These are phyloP conservation scores for Populus tremula DNA, from an alignment of 345 rosid species.

Conservation along the genomic window DNA sequence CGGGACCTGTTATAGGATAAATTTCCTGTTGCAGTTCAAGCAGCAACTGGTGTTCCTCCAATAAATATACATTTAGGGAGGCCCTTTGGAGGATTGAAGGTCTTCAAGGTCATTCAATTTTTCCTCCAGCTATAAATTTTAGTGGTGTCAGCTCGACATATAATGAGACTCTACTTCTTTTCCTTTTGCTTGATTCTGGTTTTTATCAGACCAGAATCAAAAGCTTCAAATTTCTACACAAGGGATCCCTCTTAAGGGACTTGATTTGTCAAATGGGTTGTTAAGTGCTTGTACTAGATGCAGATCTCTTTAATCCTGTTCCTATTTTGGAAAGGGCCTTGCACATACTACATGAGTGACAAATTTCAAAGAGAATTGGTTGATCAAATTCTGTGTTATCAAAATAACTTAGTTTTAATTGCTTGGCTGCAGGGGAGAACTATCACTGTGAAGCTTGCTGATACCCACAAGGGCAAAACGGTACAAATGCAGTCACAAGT, in stretches of 20 bases:
- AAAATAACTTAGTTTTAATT: not conserved
- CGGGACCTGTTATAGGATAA: not conserved
- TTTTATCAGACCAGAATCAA: not conserved
- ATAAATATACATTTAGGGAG: not conserved
- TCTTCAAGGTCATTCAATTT: not conserved
- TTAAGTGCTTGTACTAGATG: not conserved
- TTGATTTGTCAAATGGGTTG: not conserved
- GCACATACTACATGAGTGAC: not conserved
- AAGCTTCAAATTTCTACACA: not conserved
- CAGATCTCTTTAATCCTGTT: not conserved
- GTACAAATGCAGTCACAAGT: conserved; percentile 34
- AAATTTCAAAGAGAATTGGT: not conserved
- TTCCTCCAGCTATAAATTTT: not conserved
- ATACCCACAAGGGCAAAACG: conserved; percentile 48
- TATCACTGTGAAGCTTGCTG: conserved; percentile 55
- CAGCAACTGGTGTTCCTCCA: not conserved
- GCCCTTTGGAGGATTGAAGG: not conserved
- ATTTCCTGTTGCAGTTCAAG: not conserved
- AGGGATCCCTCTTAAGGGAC: not conserved
- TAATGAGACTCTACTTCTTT: not conserved
- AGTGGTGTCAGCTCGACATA: no score
- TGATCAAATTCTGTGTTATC: not conserved
- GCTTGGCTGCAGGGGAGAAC: conserved; percentile 42
- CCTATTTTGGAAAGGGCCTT: not conserved
- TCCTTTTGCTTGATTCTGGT: not conserved